A percentile compares a stretch with the other conserved stretches of the same genome.
phyloP scores from a whole-genome alignment of 768 basidiomycete species.

The Cystobasidium onofrii region DNA sequence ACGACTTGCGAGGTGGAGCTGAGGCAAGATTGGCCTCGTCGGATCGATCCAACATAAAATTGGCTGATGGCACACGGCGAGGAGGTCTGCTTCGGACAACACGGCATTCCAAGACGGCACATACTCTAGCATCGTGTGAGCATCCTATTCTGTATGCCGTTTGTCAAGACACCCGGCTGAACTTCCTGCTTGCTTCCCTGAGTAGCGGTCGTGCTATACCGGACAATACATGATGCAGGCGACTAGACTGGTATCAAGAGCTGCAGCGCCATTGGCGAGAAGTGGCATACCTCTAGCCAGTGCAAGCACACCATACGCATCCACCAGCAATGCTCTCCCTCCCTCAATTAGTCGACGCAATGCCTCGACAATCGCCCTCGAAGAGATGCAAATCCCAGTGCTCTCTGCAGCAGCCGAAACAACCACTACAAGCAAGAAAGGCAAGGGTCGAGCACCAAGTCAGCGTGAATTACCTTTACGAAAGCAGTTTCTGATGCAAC shows the following conservation, averaged over 20 bases:
- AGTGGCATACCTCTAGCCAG: neutral
- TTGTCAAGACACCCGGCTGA: too few species aligned
- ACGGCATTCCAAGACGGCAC: too few species aligned
- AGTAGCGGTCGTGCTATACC: too few species aligned
- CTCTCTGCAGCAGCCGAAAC: neutral
- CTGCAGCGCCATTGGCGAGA: neutral
- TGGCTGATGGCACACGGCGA: neutral
- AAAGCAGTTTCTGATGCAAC: slow-evolving; percentile 22
- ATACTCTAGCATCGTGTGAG: too few species aligned
- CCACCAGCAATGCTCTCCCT: neutral
- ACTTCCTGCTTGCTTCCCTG: too few species aligned
- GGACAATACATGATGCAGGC: neutral
- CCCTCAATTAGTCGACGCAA: neutral
- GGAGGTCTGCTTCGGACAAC: neutral
- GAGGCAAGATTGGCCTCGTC: slow-evolving; percentile 2
- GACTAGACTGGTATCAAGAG: neutral
- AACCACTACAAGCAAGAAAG: neutral
- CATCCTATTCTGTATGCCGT: too few species aligned
- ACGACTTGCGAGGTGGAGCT: neutral
- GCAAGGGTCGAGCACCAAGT: slow-evolving; percentile 3
- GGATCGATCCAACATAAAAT: neutral
- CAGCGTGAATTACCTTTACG: slow-evolving; percentile 14
- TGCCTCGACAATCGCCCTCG: neutral
- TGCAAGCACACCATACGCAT: neutral
- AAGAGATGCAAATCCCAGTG: neutral